These are phyloP conservation scores for Zasmidium angulare DNA, from an alignment of 2,329 filamentous ascomycete genomes.

Conservation along the genomic window DNA sequence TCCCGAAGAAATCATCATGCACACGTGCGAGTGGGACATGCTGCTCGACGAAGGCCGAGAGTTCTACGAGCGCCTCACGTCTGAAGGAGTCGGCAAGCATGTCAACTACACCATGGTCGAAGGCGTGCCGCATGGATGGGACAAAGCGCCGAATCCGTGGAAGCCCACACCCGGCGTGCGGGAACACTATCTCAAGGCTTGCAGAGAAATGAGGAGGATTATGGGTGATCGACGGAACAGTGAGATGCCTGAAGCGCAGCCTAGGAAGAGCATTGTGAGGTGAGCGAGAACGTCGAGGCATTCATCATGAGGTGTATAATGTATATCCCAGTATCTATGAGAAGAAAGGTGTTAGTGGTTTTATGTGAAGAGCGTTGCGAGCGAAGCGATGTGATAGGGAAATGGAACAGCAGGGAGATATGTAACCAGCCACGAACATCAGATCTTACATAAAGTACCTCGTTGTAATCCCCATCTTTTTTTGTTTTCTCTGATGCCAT, in stretches of 20 bases:
- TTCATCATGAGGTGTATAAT: not conserved
- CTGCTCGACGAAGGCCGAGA: slow-evolving; percentile 61
- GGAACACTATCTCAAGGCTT: slow-evolving; percentile 56
- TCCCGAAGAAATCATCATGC: slow-evolving; percentile 61
- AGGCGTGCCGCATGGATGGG: slow-evolving; percentile 64
- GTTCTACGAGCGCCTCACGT: slow-evolving; percentile 58
- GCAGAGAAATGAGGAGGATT: slow-evolving; percentile 51
- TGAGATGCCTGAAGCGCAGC: slow-evolving; percentile 5
- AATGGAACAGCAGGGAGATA: too few species aligned
- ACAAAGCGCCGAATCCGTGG: slow-evolving; percentile 64
- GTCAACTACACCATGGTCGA: slow-evolving; percentile 60
- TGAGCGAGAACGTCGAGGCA: slow-evolving; percentile 5
- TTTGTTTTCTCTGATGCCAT: too few species aligned
- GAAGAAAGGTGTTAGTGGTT: too few species aligned
- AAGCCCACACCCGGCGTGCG: slow-evolving; percentile 53
- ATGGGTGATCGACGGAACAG: slow-evolving; percentile 26
- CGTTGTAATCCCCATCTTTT: too few species aligned
- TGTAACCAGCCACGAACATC: too few species aligned
- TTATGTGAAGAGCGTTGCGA: too few species aligned
- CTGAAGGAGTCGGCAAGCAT: slow-evolving; percentile 48
- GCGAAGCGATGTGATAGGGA: too few species aligned
- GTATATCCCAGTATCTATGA: not conserved
- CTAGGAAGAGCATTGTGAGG: slow-evolving; percentile 20
- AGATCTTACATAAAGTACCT: too few species aligned
- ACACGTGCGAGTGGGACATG: slow-evolving; percentile 68